A percentile compares a stretch with the other conserved stretches of the same genome.
phyloP scores from a whole-genome alignment of 2,329 filamentous ascomycete genomes.

The Beauveria sp. region DNA sequence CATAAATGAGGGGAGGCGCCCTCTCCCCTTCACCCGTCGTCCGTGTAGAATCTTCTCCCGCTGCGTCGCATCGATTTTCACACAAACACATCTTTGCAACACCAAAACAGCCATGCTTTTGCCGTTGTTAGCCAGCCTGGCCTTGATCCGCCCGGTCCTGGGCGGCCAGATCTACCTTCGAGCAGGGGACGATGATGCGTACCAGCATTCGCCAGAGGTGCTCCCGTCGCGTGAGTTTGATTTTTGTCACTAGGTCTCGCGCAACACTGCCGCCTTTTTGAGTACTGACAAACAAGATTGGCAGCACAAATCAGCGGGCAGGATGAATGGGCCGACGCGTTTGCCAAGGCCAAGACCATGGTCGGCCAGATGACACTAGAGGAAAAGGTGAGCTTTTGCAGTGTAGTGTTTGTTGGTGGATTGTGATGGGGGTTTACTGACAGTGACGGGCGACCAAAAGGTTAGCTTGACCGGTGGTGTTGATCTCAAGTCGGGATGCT shows the following conservation, averaged over 20 bases:
- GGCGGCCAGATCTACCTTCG: neutral
- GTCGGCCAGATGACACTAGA: constrained; percentile 57
- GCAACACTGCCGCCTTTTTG: neutral
- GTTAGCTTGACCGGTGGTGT: constrained; percentile 40
- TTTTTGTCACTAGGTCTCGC: no score
- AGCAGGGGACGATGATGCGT: neutral
- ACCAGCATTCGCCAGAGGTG: constrained; percentile 2
- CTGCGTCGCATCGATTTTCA: neutral
- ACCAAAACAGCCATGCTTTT: neutral
- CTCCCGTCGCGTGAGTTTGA: constrained; percentile 4
- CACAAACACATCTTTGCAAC: neutral
- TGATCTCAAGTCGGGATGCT: constrained; percentile 43
- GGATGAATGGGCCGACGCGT: constrained; percentile 48
- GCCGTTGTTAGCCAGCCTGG: neutral
- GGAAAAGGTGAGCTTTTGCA: constrained; percentile 41
- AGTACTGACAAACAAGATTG: neutral
- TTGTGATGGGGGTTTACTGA: neutral
- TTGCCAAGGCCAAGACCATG: constrained; percentile 47
- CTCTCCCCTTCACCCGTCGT: neutral
- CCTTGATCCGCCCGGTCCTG: neutral
- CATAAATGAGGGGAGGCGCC: constrained; percentile 1
- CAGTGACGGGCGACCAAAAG: neutral
- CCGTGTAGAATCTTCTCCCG: neutral
- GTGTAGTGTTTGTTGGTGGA: neutral
- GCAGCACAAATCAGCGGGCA: constrained; percentile 25